phyloP scores from a whole-genome alignment of 73 alveolate species.

The Paramecium bursaria region DNA sequence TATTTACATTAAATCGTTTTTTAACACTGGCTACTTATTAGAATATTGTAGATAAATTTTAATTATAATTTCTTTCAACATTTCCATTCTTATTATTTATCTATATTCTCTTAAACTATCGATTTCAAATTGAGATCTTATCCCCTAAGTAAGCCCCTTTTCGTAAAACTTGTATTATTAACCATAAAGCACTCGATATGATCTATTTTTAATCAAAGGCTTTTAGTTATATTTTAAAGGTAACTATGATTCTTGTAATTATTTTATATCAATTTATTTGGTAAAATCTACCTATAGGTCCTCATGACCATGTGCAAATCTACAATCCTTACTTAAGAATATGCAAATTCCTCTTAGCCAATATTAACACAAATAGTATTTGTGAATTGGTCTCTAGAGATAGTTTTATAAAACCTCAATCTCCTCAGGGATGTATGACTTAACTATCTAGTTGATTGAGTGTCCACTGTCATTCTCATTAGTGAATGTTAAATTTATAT shows the following conservation, averaged over 20 bases:
- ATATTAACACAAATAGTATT: conserved; percentile 26
- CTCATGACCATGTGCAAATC: conserved; percentile 43
- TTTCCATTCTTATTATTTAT: neutral
- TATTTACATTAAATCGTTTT: conserved; percentile 1
- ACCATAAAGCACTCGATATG: neutral
- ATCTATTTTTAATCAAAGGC: conserved; percentile 29
- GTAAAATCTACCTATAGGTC: conserved; percentile 11
- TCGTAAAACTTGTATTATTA: conserved; percentile 14
- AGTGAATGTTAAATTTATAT: neutral
- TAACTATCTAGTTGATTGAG: neutral
- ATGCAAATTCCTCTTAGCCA: conserved; percentile 53
- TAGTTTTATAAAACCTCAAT: neutral
- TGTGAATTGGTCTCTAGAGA: neutral
- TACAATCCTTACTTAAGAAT: conserved; percentile 11
- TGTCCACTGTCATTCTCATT: conserved; percentile 18
- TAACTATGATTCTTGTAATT: neutral
- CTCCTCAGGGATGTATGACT: conserved; percentile 4
- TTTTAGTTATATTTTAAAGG: conserved; percentile 50
- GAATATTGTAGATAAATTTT: neutral
- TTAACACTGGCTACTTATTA: neutral
- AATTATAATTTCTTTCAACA: neutral
- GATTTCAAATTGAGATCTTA: neutral
- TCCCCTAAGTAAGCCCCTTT: neutral
- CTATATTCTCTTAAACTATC: conserved; percentile 40
- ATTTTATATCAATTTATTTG: neutral